A percentile compares a stretch with the other conserved stretches of the same genome.
phyloP scores from a whole-genome alignment of 495 filamentous ascomycete species.

The Podospora tetraspora region DNA sequence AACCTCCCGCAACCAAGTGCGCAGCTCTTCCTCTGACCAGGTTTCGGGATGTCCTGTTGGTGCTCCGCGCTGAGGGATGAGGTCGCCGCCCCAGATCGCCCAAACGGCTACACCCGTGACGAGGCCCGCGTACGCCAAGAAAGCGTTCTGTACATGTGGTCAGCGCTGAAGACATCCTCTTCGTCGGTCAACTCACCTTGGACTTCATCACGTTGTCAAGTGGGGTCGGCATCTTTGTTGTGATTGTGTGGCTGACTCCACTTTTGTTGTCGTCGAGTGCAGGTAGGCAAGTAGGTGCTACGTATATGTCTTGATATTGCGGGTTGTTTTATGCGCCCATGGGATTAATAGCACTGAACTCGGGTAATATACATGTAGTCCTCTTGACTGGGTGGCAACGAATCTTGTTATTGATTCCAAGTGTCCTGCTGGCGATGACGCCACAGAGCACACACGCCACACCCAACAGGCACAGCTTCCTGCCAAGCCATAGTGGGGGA shows the following conservation, averaged over 20 bases:
- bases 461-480: not conserved
- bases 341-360: not conserved
- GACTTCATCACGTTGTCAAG: slow-evolving; percentile 75
- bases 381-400: not conserved
- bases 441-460: slow-evolving; percentile 21
- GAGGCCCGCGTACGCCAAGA: slow-evolving; percentile 70
- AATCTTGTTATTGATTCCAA: not conserved
- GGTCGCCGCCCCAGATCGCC: slow-evolving; percentile 75
- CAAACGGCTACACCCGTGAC: slow-evolving; percentile 77
- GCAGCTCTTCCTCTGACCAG: slow-evolving; percentile 69
- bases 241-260: not conserved
- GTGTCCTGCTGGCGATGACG: slow-evolving; percentile 10
- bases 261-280: not conserved
- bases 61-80: slow-evolving; percentile 67
- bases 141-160: slow-evolving; percentile 34
- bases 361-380: not conserved
- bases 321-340: not conserved
- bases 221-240: slow-evolving; percentile 61
- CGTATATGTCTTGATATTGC: not conserved
- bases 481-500: not conserved
- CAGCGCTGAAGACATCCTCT: not conserved
- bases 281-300: not conserved
- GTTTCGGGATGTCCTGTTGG: slow-evolving; percentile 73
- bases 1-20: slow-evolving; percentile 71
- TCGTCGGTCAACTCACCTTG: slow-evolving; percentile 49